Evolutionary conservation across 371 early-diverging fungal species (phyloP).

Genomic region (Umbelopsis sp.): DNA sequence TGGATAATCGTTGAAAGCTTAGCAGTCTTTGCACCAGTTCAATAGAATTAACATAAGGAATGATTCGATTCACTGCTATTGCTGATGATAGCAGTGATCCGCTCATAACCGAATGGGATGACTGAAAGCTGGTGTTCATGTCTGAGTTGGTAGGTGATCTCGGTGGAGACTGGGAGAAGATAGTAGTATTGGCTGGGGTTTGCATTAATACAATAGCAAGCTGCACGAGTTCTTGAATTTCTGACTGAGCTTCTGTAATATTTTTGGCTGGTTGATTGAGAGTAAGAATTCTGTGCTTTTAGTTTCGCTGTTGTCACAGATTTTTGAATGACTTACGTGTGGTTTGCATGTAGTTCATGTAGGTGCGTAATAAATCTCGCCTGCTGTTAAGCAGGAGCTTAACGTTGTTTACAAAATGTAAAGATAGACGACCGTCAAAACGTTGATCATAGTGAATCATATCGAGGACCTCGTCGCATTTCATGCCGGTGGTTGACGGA

Average conservation of each 20-base stretch:
- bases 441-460: slow-evolving; percentile 14
- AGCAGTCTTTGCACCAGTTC: background rate
- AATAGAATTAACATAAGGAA: background rate
- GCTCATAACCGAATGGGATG: background rate
- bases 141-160: background rate
- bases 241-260: background rate
- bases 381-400: background rate
- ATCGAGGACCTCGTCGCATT: background rate
- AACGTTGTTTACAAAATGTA: background rate
- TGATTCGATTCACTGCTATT: background rate
- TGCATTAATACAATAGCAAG: background rate
- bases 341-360: slow-evolving; percentile 4
- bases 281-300: background rate
- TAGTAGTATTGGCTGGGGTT: background rate
- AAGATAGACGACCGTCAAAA: slow-evolving; percentile 3
- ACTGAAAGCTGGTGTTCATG: background rate
- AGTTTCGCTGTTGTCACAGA: background rate
- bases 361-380: background rate
- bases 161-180: background rate
- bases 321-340: background rate
- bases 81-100: background rate
- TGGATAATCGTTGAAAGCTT: background rate
- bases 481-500: background rate
- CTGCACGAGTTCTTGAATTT: background rate
- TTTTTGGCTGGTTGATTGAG: background rate